These are phyloP conservation scores for Ogataea glucozyma DNA, from an alignment of 805 yeast genomes.

Conservation along the genomic window DNA sequence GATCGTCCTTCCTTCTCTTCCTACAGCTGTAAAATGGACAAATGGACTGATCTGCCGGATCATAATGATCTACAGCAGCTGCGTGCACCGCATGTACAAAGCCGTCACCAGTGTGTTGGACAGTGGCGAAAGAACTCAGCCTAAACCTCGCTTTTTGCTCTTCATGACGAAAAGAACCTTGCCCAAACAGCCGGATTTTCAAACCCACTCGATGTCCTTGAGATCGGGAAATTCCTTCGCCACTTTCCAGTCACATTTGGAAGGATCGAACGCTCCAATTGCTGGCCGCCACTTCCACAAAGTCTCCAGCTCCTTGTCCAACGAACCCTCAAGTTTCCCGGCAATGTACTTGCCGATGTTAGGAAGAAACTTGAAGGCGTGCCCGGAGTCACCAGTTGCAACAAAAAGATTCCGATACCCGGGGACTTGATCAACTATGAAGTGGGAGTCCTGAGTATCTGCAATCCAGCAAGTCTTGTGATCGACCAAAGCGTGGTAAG, in stretches of 20 bases:
- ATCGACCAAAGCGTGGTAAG: constrained; percentile 30
- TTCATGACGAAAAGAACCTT: too few relatives aligned
- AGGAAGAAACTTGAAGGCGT: constrained; percentile 47
- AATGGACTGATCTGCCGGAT: too few relatives aligned
- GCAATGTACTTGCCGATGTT: constrained; percentile 44
- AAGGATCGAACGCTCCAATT: constrained; percentile 7
- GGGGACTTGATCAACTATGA: constrained; percentile 42
- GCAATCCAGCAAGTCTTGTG: constrained; percentile 39
- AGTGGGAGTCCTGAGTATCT: constrained; percentile 40
- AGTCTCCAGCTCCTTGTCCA: constrained; percentile 23
- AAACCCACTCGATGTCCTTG: constrained; percentile 12
- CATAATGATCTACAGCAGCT: too few relatives aligned
- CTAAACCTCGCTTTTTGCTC: too few relatives aligned
- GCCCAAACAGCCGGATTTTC: too few relatives aligned
- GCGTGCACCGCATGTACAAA: too few relatives aligned
- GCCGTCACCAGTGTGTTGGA: too few relatives aligned
- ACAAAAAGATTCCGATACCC: constrained; percentile 33
- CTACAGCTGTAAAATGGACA: too few relatives aligned
- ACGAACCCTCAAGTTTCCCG: constrained; percentile 31
- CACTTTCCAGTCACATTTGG: constrained; percentile 13
- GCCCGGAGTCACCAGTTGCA: constrained; percentile 49
- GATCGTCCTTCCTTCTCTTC: too few relatives aligned
- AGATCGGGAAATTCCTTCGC: constrained; percentile 16
- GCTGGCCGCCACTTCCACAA: constrained; percentile 37
- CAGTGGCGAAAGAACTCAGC: too few relatives aligned